phyloP scores from a whole-genome alignment of 495 filamentous ascomycete genomes.

The Xylaria telfairii region DNA sequence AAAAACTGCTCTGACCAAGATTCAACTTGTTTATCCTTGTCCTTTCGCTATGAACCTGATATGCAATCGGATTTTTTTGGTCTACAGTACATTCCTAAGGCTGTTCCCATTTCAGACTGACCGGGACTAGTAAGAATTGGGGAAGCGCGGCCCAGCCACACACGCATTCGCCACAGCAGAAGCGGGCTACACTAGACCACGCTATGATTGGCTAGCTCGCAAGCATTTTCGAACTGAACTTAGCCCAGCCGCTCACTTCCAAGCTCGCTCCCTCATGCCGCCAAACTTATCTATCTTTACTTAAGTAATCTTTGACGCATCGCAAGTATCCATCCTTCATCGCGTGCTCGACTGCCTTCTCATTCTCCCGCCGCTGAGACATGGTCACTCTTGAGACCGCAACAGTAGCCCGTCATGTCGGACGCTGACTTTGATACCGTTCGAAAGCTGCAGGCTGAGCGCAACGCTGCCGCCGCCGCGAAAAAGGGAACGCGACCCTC shows the following conservation, averaged over 20 bases:
- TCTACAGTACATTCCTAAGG: no score
- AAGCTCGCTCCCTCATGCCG: slow-evolving; percentile 12
- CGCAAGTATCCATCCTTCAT: slow-evolving; percentile 24
- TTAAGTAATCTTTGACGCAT: slow-evolving; percentile 24
- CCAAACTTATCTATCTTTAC: slow-evolving; percentile 7
- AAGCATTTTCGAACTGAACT: slow-evolving; percentile 14
- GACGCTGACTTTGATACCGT: slow-evolving; percentile 84
- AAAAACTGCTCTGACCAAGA: neutral
- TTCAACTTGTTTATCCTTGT: neutral
- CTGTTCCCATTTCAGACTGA: no score
- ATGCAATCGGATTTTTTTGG: no score
- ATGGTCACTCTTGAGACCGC: slow-evolving; percentile 39
- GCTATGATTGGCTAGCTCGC: slow-evolving; percentile 15
- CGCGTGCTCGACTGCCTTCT: neutral
- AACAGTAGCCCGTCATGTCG: slow-evolving; percentile 54
- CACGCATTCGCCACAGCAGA: slow-evolving; percentile 12
- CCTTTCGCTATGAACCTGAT: no score
- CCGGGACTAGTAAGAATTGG: no score
- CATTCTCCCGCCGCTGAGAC: slow-evolving; percentile 32
- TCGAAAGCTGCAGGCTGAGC: slow-evolving; percentile 85
- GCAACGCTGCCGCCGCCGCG: slow-evolving; percentile 80
- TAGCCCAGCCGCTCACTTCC: slow-evolving; percentile 17
- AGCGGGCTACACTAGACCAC: neutral
- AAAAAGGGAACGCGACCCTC: slow-evolving; percentile 86
- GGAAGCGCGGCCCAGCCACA: slow-evolving; percentile 23